A percentile compares a stretch with the other conserved stretches of the same genome.
Evolutionary conservation across 139 green algal genomes (phyloP).

Genomic region (Tetradesmus lagerheimii): DNA sequence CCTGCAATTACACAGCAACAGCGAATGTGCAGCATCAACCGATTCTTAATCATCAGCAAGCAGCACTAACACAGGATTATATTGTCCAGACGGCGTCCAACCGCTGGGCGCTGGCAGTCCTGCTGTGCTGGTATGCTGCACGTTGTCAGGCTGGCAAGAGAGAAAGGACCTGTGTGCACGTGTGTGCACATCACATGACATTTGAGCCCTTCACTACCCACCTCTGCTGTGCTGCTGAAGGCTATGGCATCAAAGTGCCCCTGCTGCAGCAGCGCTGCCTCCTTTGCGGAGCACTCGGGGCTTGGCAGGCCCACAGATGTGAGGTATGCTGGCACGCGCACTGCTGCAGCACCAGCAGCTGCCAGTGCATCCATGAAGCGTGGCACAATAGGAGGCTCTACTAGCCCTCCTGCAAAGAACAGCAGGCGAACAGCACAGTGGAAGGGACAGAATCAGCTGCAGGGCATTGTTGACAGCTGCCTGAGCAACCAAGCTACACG

Average conservation of each 20-base stretch:
- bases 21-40: too few relatives aligned
- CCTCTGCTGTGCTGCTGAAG: conserved; percentile 80
- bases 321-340: conserved; percentile 73
- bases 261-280: conserved; percentile 63
- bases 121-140: too few relatives aligned
- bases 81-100: too few relatives aligned
- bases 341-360: conserved; percentile 58
- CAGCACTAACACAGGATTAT: too few relatives aligned
- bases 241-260: conserved; percentile 72
- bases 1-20: too few relatives aligned
- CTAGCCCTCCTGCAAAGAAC: conserved; percentile 58
- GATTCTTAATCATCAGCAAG: too few relatives aligned
- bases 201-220: background rate
- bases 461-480: too few relatives aligned
- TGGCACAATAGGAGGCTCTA: conserved; percentile 79
- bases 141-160: too few relatives aligned
- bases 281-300: conserved; percentile 46
- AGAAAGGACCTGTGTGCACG: too few relatives aligned
- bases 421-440: background rate
- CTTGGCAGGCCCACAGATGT: conserved; percentile 54
- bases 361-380: conserved; percentile 74
- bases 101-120: too few relatives aligned
- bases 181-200: background rate
- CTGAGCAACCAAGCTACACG: background rate
- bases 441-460: too few relatives aligned